A percentile compares a stretch with the other conserved stretches of the same genome.
phyloP scores from a whole-genome alignment of 2,329 filamentous ascomycete genomes.

The Plectosphaerella sp. region DNA sequence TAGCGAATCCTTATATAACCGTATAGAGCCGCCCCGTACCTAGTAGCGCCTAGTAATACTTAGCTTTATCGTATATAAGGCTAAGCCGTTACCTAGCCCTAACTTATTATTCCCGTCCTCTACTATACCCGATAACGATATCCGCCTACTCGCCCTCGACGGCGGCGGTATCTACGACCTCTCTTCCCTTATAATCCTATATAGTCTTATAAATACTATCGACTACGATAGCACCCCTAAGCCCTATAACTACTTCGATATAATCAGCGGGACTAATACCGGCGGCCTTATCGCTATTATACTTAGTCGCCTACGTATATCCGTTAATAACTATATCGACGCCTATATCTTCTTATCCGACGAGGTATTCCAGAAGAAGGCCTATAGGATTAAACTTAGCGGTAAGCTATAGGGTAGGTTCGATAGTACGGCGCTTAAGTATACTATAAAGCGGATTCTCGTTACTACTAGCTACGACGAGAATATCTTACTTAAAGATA shows the following conservation, averaged over 20 bases:
- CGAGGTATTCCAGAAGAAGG: conserved; percentile 15
- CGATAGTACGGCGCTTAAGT: background rate
- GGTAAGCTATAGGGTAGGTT: conserved; percentile 15
- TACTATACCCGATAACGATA: background rate
- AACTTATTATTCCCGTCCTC: background rate
- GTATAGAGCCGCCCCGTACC: too few relatives aligned
- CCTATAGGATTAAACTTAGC: conserved; percentile 10
- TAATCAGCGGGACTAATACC: conserved; percentile 23
- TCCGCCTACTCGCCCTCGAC: conserved; percentile 6
- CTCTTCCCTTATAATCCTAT: conserved; percentile 20
- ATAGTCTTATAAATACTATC: conserved; percentile 17
- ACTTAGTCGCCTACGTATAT: conserved; percentile 34
- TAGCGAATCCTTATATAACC: too few relatives aligned
- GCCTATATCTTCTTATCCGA: conserved; percentile 13
- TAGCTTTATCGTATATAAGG: too few relatives aligned
- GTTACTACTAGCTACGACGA: background rate
- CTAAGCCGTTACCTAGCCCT: too few relatives aligned
- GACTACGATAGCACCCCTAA: conserved; percentile 3
- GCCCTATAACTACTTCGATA: conserved; percentile 21
- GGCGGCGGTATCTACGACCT: conserved; percentile 24
- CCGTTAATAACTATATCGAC: conserved; percentile 29
- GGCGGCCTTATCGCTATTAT: conserved; percentile 33
- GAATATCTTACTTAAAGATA: background rate
- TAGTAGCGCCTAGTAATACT: too few relatives aligned
- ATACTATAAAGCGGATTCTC: background rate